Evolutionary conservation across 495 filamentous ascomycete species (phyloP).

Genomic region (Penicillium paradoxum): DNA sequence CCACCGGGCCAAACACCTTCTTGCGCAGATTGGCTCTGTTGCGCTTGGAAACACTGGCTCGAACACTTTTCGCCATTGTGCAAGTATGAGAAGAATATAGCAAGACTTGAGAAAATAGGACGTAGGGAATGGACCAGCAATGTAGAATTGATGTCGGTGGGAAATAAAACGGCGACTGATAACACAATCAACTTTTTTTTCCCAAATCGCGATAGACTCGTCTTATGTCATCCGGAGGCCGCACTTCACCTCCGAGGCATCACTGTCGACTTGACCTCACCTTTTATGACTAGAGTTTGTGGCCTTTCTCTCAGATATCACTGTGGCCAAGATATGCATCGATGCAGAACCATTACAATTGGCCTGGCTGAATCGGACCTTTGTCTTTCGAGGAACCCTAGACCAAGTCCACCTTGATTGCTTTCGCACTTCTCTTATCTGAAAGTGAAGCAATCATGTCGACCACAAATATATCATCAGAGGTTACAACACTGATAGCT

Average conservation of each 20-base stretch:
- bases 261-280: neutral
- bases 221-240: slow-evolving; percentile 41
- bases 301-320: neutral
- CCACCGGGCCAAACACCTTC: slow-evolving; percentile 73
- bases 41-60: slow-evolving; percentile 68
- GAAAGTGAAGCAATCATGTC: slow-evolving; percentile 30
- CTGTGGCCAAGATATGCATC: slow-evolving; percentile 19
- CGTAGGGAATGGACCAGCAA: neutral
- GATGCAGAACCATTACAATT: slow-evolving; percentile 5
- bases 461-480: slow-evolving; percentile 39
- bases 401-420: slow-evolving; percentile 5
- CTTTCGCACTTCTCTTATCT: neutral
- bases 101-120: neutral
- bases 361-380: slow-evolving; percentile 18
- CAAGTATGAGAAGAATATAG: neutral
- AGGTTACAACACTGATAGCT: slow-evolving; percentile 36
- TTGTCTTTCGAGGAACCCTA: slow-evolving; percentile 2
- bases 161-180: slow-evolving; percentile 4
- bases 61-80: slow-evolving; percentile 77
- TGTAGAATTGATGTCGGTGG: neutral
- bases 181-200: slow-evolving; percentile 14
- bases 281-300: neutral
- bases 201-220: slow-evolving; percentile 22
- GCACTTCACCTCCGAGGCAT: slow-evolving; percentile 24
- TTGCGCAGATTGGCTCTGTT: slow-evolving; percentile 72